A percentile compares a stretch with the other conserved stretches of the same genome.
These are phyloP conservation scores for Albophoma yamanashiensis DNA, from an alignment of 2,329 filamentous ascomycete species.

Conservation along the genomic window DNA sequence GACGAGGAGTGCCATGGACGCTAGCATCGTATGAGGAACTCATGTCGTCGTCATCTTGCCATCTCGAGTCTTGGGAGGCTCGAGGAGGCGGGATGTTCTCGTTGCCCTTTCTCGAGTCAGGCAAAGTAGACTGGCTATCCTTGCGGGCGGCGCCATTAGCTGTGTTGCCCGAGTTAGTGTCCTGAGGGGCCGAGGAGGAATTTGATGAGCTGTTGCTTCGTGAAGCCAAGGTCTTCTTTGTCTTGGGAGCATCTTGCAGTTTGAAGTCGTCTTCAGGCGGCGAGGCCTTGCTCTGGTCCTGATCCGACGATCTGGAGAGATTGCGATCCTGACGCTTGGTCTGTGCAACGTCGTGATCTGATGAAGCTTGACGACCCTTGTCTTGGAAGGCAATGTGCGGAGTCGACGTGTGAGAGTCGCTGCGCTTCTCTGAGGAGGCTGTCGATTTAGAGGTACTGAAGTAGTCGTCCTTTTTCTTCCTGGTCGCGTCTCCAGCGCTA, in stretches of 20 bases:
- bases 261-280: slow-evolving; percentile 48
- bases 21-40: slow-evolving; percentile 30
- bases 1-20: slow-evolving; percentile 26
- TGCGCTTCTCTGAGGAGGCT: slow-evolving; percentile 30
- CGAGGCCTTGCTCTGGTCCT: slow-evolving; percentile 16
- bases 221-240: slow-evolving; percentile 34
- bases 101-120: slow-evolving; percentile 24
- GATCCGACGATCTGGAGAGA: slow-evolving; percentile 29
- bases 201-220: slow-evolving; percentile 34
- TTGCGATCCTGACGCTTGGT: slow-evolving; percentile 37
- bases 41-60: slow-evolving; percentile 42
- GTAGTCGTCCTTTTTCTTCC: slow-evolving; percentile 48
- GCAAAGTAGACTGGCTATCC: slow-evolving; percentile 10
- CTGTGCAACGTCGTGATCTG: slow-evolving; percentile 46
- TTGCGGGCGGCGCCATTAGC: slow-evolving; percentile 20
- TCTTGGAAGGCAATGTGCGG: slow-evolving; percentile 93
- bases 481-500: slow-evolving; percentile 29
- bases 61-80: slow-evolving; percentile 48
- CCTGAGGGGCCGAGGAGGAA: slow-evolving; percentile 26
- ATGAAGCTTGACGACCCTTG: slow-evolving; percentile 52
- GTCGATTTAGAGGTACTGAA: slow-evolving; percentile 37
- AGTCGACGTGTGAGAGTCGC: slow-evolving; percentile 46
- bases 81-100: slow-evolving; percentile 27
- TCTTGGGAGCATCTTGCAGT: slow-evolving; percentile 70
- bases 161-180: slow-evolving; percentile 20